A percentile compares a stretch with the other conserved stretches of the same genome.
phyloP scores from a whole-genome alignment of 257 asterid species.

The Galeopsis tetrahit region DNA sequence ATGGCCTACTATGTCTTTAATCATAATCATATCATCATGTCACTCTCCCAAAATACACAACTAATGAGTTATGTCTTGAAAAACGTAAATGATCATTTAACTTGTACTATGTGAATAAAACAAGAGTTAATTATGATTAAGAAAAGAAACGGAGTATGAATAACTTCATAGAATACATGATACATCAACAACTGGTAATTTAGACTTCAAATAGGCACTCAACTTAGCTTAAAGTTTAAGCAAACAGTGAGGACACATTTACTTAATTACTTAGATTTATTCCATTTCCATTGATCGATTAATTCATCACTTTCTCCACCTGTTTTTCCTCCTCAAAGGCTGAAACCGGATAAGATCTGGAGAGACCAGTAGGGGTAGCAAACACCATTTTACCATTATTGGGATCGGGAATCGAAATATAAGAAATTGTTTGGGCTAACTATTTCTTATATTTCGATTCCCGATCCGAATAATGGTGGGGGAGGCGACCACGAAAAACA shows the following conservation, averaged over 20 bases:
- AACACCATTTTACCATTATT: conserved; percentile 55
- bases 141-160: too few relatives aligned
- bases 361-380: conserved; percentile 55
- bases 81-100: background rate
- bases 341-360: too few relatives aligned
- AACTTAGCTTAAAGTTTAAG: conserved; percentile 26
- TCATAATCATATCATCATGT: too few relatives aligned
- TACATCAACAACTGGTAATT: background rate
- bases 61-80: too few relatives aligned
- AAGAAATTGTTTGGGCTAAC: too few relatives aligned
- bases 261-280: conserved; percentile 25
- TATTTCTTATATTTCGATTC: too few relatives aligned
- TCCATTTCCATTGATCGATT: background rate
- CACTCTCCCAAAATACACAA: too few relatives aligned
- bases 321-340: conserved; percentile 58
- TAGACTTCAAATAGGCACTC: background rate
- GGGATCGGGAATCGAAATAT: conserved; percentile 55
- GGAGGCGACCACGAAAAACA: too few relatives aligned
- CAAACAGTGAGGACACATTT: background rate
- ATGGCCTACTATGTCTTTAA: too few relatives aligned
- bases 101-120: too few relatives aligned
- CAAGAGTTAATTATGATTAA: too few relatives aligned
- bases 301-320: conserved; percentile 31
- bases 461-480: too few relatives aligned
- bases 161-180: background rate